Evolutionary conservation across 306 rosid species (phyloP).

Genomic region (Pueraria montana): DNA sequence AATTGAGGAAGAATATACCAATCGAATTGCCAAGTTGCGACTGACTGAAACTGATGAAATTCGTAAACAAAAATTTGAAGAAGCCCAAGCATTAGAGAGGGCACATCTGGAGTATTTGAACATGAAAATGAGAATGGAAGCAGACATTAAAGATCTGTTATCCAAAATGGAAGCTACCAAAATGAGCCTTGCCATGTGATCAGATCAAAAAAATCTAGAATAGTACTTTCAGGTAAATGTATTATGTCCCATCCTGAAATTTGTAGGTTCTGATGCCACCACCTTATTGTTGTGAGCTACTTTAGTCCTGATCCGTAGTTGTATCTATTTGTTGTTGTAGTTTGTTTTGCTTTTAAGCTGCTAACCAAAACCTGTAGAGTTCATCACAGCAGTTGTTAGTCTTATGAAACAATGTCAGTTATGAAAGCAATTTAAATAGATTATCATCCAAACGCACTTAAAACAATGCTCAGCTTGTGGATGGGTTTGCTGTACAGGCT

Average conservation of each 20-base stretch:
- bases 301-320: slow-evolving; percentile 54
- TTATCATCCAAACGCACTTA: slow-evolving; percentile 18
- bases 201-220: slow-evolving; percentile 34
- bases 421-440: slow-evolving; percentile 47
- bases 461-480: slow-evolving; percentile 22
- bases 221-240: slow-evolving; percentile 59
- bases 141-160: slow-evolving; percentile 86
- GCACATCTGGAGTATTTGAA: slow-evolving; percentile 79
- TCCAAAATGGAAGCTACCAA: slow-evolving; percentile 97
- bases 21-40: slow-evolving; percentile 76
- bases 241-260: slow-evolving; percentile 42
- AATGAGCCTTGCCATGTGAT: slow-evolving; percentile 77
- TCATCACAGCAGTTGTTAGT: slow-evolving; percentile 57
- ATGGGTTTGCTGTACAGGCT: slow-evolving; percentile 40
- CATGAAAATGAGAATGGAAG: slow-evolving; percentile 93
- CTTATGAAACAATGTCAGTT: slow-evolving; percentile 51
- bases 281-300: slow-evolving; percentile 49
- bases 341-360: slow-evolving; percentile 51
- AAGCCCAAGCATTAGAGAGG: slow-evolving; percentile 82
- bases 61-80: slow-evolving; percentile 84
- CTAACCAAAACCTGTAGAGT: slow-evolving; percentile 78
- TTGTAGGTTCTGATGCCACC: slow-evolving; percentile 52
- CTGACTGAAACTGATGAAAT: slow-evolving; percentile 75
- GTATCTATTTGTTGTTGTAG: slow-evolving; percentile 53
- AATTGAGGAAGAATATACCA: slow-evolving; percentile 79